Evolutionary conservation across 2,329 filamentous ascomycete genomes (phyloP).

Genomic region (Ascochyta koolunga): DNA sequence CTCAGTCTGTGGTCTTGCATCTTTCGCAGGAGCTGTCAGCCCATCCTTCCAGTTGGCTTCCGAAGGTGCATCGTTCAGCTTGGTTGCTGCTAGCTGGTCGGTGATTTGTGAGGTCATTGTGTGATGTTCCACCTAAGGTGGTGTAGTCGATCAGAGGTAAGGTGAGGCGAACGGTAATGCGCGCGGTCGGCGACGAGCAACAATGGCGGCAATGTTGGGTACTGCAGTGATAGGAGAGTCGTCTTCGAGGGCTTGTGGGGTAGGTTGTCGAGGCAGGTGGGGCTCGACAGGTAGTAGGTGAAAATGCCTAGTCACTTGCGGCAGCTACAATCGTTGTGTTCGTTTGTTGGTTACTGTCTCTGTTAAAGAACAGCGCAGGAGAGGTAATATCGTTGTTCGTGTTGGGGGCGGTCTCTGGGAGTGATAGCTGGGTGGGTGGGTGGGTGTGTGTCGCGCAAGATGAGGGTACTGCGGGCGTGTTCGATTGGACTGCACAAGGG

Average conservation of each 20-base stretch:
- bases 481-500: slow-evolving; percentile 15
- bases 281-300: slow-evolving; percentile 19
- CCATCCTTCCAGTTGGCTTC: slow-evolving; percentile 75
- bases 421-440: slow-evolving; percentile 1
- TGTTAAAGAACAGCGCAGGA: slow-evolving; percentile 7
- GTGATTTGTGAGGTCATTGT: slow-evolving; percentile 59
- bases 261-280: slow-evolving; percentile 19
- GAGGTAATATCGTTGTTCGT: slow-evolving; percentile 20
- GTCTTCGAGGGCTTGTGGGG: slow-evolving; percentile 20
- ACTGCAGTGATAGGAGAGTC: slow-evolving; percentile 21
- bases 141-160: slow-evolving; percentile 20
- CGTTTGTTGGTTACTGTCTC: slow-evolving; percentile 15
- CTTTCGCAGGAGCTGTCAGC: slow-evolving; percentile 74
- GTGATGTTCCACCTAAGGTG: slow-evolving; percentile 33
- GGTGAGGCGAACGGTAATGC: slow-evolving; percentile 11
- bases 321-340: slow-evolving; percentile 14
- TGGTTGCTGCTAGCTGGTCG: slow-evolving; percentile 63
- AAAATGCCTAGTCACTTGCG: slow-evolving; percentile 22
- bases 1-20: slow-evolving; percentile 81
- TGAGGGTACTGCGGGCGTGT: slow-evolving; percentile 9
- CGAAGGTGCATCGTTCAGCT: slow-evolving; percentile 57
- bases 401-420: slow-evolving; percentile 19
- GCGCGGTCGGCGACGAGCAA: slow-evolving; percentile 24
- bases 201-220: slow-evolving; percentile 23
- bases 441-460: slow-evolving; percentile 16